Conservation (phyloP, 805 yeast species). For the Saccharomycopsis synnaedendra region DNA sequence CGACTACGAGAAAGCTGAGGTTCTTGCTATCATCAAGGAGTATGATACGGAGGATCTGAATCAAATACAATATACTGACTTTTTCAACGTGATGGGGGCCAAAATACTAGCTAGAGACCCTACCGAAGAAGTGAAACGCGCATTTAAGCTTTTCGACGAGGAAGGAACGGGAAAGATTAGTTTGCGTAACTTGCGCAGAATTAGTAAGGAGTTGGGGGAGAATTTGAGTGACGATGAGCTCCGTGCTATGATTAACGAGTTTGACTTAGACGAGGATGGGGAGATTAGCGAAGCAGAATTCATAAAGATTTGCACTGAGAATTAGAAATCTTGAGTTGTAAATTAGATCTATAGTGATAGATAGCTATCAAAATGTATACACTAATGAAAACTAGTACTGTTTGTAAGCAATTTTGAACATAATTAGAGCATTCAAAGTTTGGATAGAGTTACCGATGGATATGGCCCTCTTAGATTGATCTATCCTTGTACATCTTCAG, state of each 20-base stretch:
- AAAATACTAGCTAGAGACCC: constrained; percentile 86
- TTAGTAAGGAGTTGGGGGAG: constrained; percentile 89
- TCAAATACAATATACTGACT: constrained; percentile 69
- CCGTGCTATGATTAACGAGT: constrained; percentile 94
- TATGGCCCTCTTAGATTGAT: neutral
- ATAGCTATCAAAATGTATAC: neutral
- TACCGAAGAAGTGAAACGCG: constrained; percentile 79
- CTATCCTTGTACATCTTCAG: too few relatives aligned
- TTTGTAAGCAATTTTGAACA: neutral
- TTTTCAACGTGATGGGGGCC: constrained; percentile 68
- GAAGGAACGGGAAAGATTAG: constrained; percentile 81
- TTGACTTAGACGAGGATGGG: constrained; percentile 93
- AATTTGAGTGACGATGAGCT: constrained; percentile 85
- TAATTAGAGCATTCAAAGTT: too few relatives aligned
- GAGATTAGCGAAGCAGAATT: constrained; percentile 88
- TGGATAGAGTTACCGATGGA: neutral
- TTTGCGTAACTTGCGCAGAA: constrained; percentile 71
- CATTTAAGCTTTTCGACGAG: constrained; percentile 81
- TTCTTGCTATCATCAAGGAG: constrained; percentile 65
- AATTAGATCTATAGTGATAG: neutral
- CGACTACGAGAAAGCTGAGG: constrained; percentile 65
- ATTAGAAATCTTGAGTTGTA: constrained; percentile 20
- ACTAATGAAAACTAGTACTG: neutral
- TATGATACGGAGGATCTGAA: constrained; percentile 70
- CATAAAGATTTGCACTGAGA: constrained; percentile 77